These are phyloP conservation scores for Acanthamoeba castellanii DNA, from an alignment of 208 protist species.

Conservation along the genomic window DNA sequence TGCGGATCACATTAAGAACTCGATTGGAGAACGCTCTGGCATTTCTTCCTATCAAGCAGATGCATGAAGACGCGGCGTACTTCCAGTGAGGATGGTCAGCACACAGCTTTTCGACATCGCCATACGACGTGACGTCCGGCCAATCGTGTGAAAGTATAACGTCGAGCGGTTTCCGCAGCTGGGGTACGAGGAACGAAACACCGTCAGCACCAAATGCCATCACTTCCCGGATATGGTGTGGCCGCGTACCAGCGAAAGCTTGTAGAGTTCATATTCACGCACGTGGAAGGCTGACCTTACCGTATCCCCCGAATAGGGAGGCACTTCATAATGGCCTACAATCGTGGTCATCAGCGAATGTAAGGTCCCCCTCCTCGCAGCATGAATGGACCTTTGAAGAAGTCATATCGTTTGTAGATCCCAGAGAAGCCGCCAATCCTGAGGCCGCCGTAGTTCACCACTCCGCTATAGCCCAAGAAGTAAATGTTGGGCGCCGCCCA, in stretches of 20 bases:
- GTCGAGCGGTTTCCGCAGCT: slow-evolving; percentile 34
- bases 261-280: slow-evolving; percentile 52
- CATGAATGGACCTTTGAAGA: slow-evolving; percentile 12
- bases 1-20: background rate
- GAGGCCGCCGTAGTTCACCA: slow-evolving; percentile 92
- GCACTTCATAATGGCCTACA: slow-evolving; percentile 49
- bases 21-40: background rate
- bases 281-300: slow-evolving; percentile 4
- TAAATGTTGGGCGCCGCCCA: slow-evolving; percentile 99
- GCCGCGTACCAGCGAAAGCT: slow-evolving; percentile 21
- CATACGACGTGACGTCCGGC: slow-evolving; percentile 29
- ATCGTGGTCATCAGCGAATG: background rate
- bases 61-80: background rate
- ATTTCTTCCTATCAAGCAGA: background rate
- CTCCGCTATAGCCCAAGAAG: slow-evolving; percentile 96
- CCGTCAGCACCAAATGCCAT: background rate
- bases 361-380: background rate
- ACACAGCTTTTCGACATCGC: slow-evolving; percentile 39
- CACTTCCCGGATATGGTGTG: too few species aligned
- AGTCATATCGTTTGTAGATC: slow-evolving; percentile 84
- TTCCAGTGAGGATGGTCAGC: slow-evolving; percentile 1
- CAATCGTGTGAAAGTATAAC: slow-evolving; percentile 63
- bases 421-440: slow-evolving; percentile 91
- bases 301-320: background rate
- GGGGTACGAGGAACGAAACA: too few species aligned